phyloP scores from a whole-genome alignment of 495 filamentous ascomycete species.

The Hypoxylon fuscum region DNA sequence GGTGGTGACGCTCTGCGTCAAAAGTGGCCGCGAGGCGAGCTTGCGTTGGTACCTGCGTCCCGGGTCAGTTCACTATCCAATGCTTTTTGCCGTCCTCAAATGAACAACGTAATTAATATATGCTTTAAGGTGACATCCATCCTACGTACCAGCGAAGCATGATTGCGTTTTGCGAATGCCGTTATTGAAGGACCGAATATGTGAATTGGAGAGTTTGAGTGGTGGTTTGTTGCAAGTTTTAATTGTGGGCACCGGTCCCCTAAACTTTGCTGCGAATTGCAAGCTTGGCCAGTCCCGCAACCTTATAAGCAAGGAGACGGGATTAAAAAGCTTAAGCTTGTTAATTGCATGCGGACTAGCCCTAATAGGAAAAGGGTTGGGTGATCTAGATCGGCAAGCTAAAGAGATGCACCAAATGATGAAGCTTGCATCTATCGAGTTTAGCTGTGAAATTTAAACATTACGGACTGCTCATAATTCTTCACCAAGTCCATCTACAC shows the following conservation, averaged over 20 bases:
- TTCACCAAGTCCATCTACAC: too few species aligned
- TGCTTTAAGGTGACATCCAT: slow-evolving; percentile 23
- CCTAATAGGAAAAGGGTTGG: neutral
- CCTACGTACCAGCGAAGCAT: slow-evolving; percentile 46
- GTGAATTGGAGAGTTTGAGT: slow-evolving; percentile 33
- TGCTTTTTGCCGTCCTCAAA: neutral
- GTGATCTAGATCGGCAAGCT: neutral
- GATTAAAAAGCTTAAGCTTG: too few species aligned
- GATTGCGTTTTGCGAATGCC: slow-evolving; percentile 28
- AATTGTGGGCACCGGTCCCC: slow-evolving; percentile 11
- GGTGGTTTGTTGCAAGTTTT: slow-evolving; percentile 36
- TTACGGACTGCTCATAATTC: too few species aligned
- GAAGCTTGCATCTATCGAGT: neutral
- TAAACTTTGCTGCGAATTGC: slow-evolving; percentile 13
- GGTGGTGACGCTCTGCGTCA: slow-evolving; percentile 89
- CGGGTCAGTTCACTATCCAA: slow-evolving; percentile 18
- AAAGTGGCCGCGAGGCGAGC: slow-evolving; percentile 80
- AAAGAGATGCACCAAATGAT: neutral
- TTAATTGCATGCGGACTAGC: too few species aligned
- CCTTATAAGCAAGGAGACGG: neutral
- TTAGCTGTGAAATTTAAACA: too few species aligned
- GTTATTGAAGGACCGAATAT: slow-evolving; percentile 30
- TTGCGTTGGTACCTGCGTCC: slow-evolving; percentile 82
- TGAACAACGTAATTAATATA: slow-evolving; percentile 3
- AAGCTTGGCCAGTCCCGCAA: neutral